Evolutionary conservation across 2,329 filamentous ascomycete genomes (phyloP), one percentile per base, ranked within the genome.

Genomic region (Elsinoe ampelina): DNA sequence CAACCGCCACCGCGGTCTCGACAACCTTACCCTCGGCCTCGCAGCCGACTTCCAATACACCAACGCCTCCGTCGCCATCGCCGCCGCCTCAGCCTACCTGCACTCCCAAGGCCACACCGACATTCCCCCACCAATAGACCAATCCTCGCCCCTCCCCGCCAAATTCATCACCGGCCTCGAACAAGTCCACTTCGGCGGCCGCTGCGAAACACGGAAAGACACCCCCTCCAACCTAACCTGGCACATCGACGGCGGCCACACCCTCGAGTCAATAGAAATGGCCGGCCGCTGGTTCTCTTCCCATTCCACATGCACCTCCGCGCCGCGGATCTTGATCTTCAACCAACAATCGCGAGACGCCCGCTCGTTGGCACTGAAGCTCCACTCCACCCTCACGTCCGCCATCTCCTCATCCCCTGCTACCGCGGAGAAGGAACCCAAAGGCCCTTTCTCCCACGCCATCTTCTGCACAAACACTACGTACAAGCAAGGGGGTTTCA

Each of bases 271-370:
- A 63, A 82, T 96, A 61, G 78, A 82, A 54, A 79, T 88, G 41
- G 86, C 87, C 10, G 88, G 83, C 2, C 77, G 76, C 62, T 96
- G 91, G 91, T 92, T 92, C 64, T 80, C 80, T 6, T 66, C 70
- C 43, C 70, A 63, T 60, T 71, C 67, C 36, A 61, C 62, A 43
- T 68, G 69, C 10, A 65, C 69, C 4, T 64, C 70, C 5, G 15
- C 17, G 11, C 55, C 32, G 5, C 75, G 88, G 0, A 75, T 86
- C 58, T 73, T 97, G 45, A 79, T 97, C 48, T 97, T 97, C 77
- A 96, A 96, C 70, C 92, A 96, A 70, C 89, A 95, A 67, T 89
- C 89, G 8, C 82, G 90, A 32, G 84, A 95, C 65, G 87, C 87
- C 4, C 72, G 75, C 3, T 75, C 79, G 13, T 77, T 95, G 1